Conservation (phyloP, 164 flowering plant genomes). For the Magnolia changhungtana region DNA sequence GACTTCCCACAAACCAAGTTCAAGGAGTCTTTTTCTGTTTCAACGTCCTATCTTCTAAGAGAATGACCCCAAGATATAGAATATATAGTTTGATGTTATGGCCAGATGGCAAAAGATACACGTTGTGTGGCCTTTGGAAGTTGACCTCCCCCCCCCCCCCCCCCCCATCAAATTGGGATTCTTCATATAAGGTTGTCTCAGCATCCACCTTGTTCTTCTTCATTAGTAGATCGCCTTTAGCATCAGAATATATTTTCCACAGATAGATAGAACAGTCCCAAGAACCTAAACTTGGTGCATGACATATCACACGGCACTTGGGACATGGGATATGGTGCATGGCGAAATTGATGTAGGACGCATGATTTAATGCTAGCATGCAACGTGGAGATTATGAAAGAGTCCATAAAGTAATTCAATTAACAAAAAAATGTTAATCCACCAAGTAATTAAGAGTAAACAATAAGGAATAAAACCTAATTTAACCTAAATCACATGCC, state of each 20-base stretch:
- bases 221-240: slow-evolving; percentile 47
- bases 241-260: slow-evolving; percentile 54
- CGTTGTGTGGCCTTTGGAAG: slow-evolving; percentile 84
- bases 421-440: too few species aligned
- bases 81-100: slow-evolving; percentile 53
- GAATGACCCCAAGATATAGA: slow-evolving; percentile 98
- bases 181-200: slow-evolving; percentile 25
- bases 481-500: too few species aligned
- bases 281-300: slow-evolving; percentile 65
- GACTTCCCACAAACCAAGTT: slow-evolving; percentile 77
- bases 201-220: slow-evolving; percentile 71
- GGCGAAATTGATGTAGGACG: too few species aligned
- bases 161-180: slow-evolving; percentile 52
- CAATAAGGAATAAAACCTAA: too few species aligned
- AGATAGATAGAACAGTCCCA: slow-evolving; percentile 81
- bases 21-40: slow-evolving; percentile 64
- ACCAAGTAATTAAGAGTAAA: too few species aligned
- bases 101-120: slow-evolving; percentile 85
- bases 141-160: slow-evolving; percentile 75
- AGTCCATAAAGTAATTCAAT: too few species aligned
- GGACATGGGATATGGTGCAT: too few species aligned
- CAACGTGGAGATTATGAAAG: too few species aligned
- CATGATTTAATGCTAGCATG: too few species aligned
- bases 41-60: slow-evolving; percentile 83
- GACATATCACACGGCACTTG: too few species aligned